Conservation (phyloP, 768 basidiomycete genomes). For the Inosperma sp. region DNA sequence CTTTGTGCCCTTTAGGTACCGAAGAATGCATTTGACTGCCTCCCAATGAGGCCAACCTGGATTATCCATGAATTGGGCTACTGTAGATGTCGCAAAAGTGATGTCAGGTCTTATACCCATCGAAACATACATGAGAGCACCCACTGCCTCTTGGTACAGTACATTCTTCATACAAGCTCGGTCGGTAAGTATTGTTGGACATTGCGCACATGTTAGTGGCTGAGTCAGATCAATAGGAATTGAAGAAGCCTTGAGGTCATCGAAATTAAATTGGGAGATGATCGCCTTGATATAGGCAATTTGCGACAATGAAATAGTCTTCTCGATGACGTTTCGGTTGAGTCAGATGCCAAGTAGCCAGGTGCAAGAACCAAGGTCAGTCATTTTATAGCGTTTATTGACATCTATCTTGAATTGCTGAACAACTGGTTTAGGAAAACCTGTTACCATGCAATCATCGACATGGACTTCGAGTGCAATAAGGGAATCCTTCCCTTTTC, state of each 20-base stretch:
- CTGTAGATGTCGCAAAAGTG: slow-evolving; percentile 21
- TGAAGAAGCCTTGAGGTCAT: slow-evolving; percentile 17
- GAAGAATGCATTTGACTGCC: background rate
- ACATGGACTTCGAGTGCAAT: too few species aligned
- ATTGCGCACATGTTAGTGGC: slow-evolving; percentile 12
- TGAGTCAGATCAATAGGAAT: slow-evolving; percentile 5
- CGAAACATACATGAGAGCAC: slow-evolving; percentile 29
- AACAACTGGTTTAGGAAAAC: background rate
- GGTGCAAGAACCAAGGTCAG: background rate
- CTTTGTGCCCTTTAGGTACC: slow-evolving; percentile 16
- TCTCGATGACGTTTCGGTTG: too few species aligned
- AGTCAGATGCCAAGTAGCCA: background rate
- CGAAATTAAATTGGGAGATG: background rate
- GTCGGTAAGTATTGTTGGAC: too few species aligned
- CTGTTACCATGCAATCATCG: background rate
- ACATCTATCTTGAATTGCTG: background rate
- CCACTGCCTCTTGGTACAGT: slow-evolving; percentile 17
- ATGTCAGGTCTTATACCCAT: slow-evolving; percentile 19
- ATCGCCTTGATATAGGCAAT: background rate
- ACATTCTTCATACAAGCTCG: slow-evolving; percentile 13
- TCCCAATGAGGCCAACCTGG: slow-evolving; percentile 14
- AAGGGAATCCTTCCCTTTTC: too few species aligned
- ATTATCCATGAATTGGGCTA: slow-evolving; percentile 30
- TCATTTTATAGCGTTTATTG: background rate
- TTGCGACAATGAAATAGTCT: too few species aligned